Conservation (phyloP, 257 asterid species). For the Cordia subcordata region DNA sequence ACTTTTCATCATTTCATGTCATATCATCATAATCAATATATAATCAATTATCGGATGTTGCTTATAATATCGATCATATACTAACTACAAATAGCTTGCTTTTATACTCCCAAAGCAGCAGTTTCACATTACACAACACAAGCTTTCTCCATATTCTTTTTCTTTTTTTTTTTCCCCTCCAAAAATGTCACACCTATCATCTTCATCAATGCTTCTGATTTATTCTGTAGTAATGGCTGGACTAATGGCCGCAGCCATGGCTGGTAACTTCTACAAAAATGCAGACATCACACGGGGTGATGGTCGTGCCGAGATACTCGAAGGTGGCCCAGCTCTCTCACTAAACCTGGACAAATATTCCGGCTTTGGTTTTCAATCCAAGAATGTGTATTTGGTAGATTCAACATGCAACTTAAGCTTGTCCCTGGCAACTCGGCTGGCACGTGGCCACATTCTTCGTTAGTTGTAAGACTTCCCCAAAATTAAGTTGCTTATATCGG, state of each 20-base stretch:
- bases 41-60: too few species aligned
- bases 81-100: slow-evolving; percentile 5
- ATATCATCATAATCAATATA: too few species aligned
- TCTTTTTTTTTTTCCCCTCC: too few species aligned
- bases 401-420: slow-evolving; percentile 64
- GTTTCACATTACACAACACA: neutral
- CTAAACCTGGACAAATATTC: slow-evolving; percentile 52
- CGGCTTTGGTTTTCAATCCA: slow-evolving; percentile 66
- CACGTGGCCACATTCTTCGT: slow-evolving; percentile 63
- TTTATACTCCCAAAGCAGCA: neutral
- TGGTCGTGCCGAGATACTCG: slow-evolving; percentile 29
- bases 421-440: slow-evolving; percentile 66
- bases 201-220: slow-evolving; percentile 15
- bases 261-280: slow-evolving; percentile 52
- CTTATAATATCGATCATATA: too few species aligned
- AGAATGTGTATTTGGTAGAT: slow-evolving; percentile 35
- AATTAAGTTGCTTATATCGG: too few species aligned
- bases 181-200: neutral
- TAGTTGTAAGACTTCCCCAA: too few species aligned
- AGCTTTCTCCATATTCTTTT: neutral
- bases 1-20: too few species aligned
- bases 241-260: slow-evolving; percentile 29
- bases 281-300: slow-evolving; percentile 43
- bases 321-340: slow-evolving; percentile 42
- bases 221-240: slow-evolving; percentile 22